phyloP scores from a whole-genome alignment of 805 yeast species.

The Schwanniomyces vanrijiae region DNA sequence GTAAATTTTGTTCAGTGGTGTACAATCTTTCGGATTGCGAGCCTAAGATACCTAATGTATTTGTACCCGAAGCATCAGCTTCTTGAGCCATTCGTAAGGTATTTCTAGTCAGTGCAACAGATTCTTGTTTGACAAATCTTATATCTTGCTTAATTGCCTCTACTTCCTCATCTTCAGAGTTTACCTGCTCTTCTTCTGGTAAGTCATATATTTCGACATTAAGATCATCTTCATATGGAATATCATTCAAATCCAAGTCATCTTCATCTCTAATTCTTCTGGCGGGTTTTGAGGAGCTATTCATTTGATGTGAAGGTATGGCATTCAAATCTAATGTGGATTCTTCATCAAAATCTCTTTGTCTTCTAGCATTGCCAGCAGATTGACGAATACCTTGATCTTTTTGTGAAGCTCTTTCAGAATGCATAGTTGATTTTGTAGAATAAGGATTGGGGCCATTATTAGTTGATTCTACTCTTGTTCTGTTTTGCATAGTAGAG shows the following conservation, averaged over 20 bases:
- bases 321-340: slow-evolving; percentile 36
- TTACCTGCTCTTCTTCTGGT: slow-evolving; percentile 41
- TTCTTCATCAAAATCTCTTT: slow-evolving; percentile 25
- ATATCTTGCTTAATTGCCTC: slow-evolving; percentile 83
- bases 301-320: slow-evolving; percentile 31
- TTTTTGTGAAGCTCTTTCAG: neutral
- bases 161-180: slow-evolving; percentile 81
- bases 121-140: slow-evolving; percentile 80
- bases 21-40: slow-evolving; percentile 87
- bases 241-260: slow-evolving; percentile 31
- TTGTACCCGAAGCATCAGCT: slow-evolving; percentile 49
- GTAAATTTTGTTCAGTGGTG: slow-evolving; percentile 73
- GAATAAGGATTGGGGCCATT: neutral
- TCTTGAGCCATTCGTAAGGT: slow-evolving; percentile 59
- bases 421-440: neutral
- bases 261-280: slow-evolving; percentile 21
- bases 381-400: neutral
- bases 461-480: neutral
- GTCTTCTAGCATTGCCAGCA: slow-evolving; percentile 4
- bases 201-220: slow-evolving; percentile 38
- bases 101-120: slow-evolving; percentile 81
- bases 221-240: slow-evolving; percentile 38
- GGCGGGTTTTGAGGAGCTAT: slow-evolving; percentile 17
- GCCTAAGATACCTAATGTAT: slow-evolving; percentile 89
- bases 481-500: neutral